phyloP scores from a whole-genome alignment of 2,329 filamentous ascomycete genomes.

The Cordyceps farinosa region DNA sequence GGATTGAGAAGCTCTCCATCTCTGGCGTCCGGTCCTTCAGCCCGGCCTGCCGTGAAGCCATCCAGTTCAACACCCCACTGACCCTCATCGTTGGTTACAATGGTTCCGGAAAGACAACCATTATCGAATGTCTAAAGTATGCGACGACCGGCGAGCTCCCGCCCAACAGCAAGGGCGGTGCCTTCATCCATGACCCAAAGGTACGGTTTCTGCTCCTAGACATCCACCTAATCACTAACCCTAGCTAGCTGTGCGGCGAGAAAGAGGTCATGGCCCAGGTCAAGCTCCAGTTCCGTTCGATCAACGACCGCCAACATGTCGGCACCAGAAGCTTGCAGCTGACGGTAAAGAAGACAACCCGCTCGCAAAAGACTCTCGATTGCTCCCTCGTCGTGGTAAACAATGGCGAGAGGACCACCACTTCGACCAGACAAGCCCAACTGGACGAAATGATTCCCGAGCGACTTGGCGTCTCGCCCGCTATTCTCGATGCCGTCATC shows the following conservation, averaged over 20 bases:
- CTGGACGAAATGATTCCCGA: slow-evolving; percentile 81
- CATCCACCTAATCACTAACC: background rate
- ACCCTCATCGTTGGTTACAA: slow-evolving; percentile 97
- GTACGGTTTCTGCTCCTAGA: slow-evolving; percentile 33
- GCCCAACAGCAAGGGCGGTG: slow-evolving; percentile 83
- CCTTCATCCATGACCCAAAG: slow-evolving; percentile 97
- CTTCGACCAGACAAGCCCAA: slow-evolving; percentile 77
- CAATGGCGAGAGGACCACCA: slow-evolving; percentile 72
- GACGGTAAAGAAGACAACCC: slow-evolving; percentile 75
- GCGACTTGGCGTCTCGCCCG: slow-evolving; percentile 82
- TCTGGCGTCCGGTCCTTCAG: slow-evolving; percentile 82
- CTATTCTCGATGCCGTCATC: slow-evolving; percentile 90
- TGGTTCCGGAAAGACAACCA: slow-evolving; percentile 96
- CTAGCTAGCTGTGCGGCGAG: slow-evolving; percentile 65
- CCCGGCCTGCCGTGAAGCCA: slow-evolving; percentile 68
- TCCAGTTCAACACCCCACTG: slow-evolving; percentile 84
- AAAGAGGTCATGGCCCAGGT: slow-evolving; percentile 89
- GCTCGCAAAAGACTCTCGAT: slow-evolving; percentile 80
- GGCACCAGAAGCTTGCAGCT: slow-evolving; percentile 81
- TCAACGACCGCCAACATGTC: slow-evolving; percentile 74
- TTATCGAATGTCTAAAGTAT: slow-evolving; percentile 98
- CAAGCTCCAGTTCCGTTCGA: slow-evolving; percentile 80
- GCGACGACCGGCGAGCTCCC: slow-evolving; percentile 91
- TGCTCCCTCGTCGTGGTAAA: slow-evolving; percentile 71
- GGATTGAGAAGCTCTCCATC: slow-evolving; percentile 86